Evolutionary conservation across 257 asterid genomes (phyloP).

Genomic region (Eustoma russellianum): DNA sequence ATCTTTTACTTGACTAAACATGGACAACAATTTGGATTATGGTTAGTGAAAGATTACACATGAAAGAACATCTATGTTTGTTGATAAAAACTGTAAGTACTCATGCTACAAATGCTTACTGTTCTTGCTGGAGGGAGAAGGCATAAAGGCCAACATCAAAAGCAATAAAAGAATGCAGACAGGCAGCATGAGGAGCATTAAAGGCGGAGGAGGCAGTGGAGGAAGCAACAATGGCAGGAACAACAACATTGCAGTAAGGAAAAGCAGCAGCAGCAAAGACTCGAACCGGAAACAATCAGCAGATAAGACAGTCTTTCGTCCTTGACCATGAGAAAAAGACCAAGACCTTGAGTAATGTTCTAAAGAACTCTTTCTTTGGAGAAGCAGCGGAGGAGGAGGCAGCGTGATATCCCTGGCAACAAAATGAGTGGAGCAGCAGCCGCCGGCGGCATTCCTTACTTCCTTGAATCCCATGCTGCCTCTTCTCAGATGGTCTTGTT

Average conservation of each 20-base stretch:
- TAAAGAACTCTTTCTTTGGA: no score
- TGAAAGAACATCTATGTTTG: no score
- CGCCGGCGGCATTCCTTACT: neutral
- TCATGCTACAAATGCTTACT: no score
- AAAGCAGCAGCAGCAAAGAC: slow-evolving; percentile 37
- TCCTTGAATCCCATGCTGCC: slow-evolving; percentile 3
- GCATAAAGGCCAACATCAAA: slow-evolving; percentile 64
- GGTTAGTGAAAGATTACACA: no score
- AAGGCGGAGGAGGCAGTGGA: slow-evolving; percentile 76
- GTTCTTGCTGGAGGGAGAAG: slow-evolving; percentile 14
- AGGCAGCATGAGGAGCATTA: slow-evolving; percentile 56
- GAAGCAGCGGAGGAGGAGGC: no score
- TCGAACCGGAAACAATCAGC: slow-evolving; percentile 40
- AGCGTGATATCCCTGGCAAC: no score
- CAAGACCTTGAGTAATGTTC: neutral
- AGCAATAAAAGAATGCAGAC: slow-evolving; percentile 42
- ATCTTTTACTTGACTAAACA: no score
- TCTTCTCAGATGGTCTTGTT: slow-evolving; percentile 4
- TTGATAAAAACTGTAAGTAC: no score
- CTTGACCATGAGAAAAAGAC: slow-evolving; percentile 13
- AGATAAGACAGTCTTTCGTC: slow-evolving; percentile 18
- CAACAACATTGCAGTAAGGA: slow-evolving; percentile 54
- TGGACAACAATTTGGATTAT: no score
- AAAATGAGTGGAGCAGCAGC: no score
- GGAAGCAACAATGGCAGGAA: slow-evolving; percentile 62